Conservation (phyloP, 176 grass and related monocot genomes). For the Leersia perrieri region DNA sequence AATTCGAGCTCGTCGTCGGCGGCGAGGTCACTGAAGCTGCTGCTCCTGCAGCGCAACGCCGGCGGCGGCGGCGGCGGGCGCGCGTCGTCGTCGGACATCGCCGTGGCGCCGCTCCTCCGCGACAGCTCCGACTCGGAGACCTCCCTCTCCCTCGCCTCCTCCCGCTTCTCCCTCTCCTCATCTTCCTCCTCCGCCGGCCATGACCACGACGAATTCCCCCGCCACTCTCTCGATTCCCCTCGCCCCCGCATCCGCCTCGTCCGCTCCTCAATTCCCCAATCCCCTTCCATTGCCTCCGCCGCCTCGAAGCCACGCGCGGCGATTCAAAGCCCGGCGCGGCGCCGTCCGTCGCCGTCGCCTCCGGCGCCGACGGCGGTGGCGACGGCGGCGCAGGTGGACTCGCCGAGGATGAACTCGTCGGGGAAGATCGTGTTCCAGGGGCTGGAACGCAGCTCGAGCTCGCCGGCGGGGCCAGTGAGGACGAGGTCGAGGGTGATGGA, state of each 20-base stretch:
- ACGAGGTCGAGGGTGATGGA: constrained; percentile 73
- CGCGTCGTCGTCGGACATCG: constrained; percentile 37
- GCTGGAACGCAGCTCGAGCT: constrained; percentile 79
- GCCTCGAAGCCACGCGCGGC: neutral
- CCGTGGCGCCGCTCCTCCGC: constrained; percentile 44
- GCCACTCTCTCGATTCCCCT: constrained; percentile 68
- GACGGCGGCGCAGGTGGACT: constrained; percentile 30
- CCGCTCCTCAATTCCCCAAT: constrained; percentile 26
- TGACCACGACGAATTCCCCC: constrained; percentile 62
- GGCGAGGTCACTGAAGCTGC: constrained; percentile 56
- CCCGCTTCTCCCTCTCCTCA: constrained; percentile 72
- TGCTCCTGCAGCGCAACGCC: constrained; percentile 62
- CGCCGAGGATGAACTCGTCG: constrained; percentile 78
- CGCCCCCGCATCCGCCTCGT: constrained; percentile 50
- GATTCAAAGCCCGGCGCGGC: constrained; percentile 3
- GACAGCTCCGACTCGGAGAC: constrained; percentile 67
- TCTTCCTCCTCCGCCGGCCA: constrained; percentile 63
- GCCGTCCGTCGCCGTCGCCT: neutral
- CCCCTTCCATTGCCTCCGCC: neutral
- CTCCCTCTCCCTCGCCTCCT: constrained; percentile 52
- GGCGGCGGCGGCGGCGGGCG: constrained; percentile 16
- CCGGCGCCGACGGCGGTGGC: constrained; percentile 28
- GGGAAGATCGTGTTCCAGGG: constrained; percentile 96
- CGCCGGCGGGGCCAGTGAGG: constrained; percentile 49
- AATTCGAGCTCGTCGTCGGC: constrained; percentile 36